Percentiles rank a stretch among this genome's conserved stretches.
Evolutionary conservation across 768 basidiomycete species (phyloP).

Genomic region (Paxillus rubicundulus): DNA sequence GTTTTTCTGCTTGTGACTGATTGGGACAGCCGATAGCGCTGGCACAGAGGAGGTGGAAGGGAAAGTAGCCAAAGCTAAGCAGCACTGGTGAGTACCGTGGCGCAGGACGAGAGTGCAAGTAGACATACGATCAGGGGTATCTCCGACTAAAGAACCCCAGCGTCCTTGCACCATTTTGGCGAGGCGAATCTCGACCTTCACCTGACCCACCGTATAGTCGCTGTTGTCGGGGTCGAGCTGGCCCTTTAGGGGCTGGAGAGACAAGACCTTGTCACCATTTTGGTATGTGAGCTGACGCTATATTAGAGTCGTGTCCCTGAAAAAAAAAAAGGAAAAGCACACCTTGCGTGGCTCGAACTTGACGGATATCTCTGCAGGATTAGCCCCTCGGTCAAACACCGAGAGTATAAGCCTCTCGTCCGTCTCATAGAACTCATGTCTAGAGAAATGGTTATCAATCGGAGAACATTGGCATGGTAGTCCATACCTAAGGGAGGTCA

Average conservation of each 20-base stretch:
- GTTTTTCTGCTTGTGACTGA: conserved; percentile 61
- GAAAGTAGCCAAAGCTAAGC: conserved; percentile 20
- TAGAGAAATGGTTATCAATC: conserved; percentile 23
- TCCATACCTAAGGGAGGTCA: conserved; percentile 30
- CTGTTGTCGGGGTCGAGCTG: conserved; percentile 67
- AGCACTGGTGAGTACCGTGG: neutral
- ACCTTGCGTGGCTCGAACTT: conserved; percentile 67
- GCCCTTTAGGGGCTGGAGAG: conserved; percentile 78
- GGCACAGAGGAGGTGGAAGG: conserved; percentile 35
- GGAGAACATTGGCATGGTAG: too few species aligned
- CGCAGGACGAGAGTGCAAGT: neutral
- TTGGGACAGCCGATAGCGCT: conserved; percentile 29
- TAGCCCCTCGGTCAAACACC: conserved; percentile 75
- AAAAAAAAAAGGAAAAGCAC: conserved; percentile 7
- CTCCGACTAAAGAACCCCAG: conserved; percentile 77
- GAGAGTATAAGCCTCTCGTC: conserved; percentile 72
- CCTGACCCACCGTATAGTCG: conserved; percentile 69
- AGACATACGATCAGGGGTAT: conserved; percentile 69
- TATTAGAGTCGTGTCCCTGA: conserved; percentile 3
- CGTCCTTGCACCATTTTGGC: conserved; percentile 62
- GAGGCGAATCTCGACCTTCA: conserved; percentile 86
- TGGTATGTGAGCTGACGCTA: conserved; percentile 38
- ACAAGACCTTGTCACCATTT: conserved; percentile 67
- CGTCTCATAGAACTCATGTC: conserved; percentile 87
- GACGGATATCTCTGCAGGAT: conserved; percentile 60